Percentiles rank a stretch among this genome's conserved stretches.
Conservation (phyloP, 257 asterid species). For the Prunella vulgaris region DNA sequence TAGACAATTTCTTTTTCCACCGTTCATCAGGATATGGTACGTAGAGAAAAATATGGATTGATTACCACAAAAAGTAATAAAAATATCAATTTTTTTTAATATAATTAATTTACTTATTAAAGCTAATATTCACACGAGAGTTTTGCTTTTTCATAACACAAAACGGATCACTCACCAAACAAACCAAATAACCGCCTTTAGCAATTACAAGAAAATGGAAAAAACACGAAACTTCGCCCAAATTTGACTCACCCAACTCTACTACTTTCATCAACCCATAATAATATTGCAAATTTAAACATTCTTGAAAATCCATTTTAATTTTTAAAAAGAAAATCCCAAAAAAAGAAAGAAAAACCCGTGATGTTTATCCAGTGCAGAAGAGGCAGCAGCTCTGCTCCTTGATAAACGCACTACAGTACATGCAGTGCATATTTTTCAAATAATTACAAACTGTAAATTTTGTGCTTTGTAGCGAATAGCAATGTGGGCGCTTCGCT, state of each 20-base stretch:
- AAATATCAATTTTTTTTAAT: no score
- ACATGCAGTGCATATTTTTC: neutral
- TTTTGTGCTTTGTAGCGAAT: neutral
- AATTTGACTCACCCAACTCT: neutral
- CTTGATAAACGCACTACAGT: neutral
- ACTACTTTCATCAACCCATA: neutral
- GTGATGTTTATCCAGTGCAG: neutral
- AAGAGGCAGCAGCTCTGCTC: conserved; percentile 9
- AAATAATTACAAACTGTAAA: conserved; percentile 17
- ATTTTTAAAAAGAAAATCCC: neutral
- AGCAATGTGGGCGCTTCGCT: neutral
- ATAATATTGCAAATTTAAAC: neutral
- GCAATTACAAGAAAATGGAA: neutral
- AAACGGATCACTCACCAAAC: neutral
- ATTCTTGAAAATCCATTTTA: neutral
- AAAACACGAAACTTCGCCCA: neutral
- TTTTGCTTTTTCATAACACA: neutral
- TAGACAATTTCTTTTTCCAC: no score
- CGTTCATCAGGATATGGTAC: no score
- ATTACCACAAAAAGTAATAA: no score
- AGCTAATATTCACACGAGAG: no score
- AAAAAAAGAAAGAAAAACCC: neutral
- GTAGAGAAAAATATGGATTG: no score
- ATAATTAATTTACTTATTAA: no score
- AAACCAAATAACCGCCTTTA: conserved; percentile 7